Base-by-base conservation (phyloP, 2,329 filamentous ascomycete species). In the Trichoderma brevicompactum region DNA sequence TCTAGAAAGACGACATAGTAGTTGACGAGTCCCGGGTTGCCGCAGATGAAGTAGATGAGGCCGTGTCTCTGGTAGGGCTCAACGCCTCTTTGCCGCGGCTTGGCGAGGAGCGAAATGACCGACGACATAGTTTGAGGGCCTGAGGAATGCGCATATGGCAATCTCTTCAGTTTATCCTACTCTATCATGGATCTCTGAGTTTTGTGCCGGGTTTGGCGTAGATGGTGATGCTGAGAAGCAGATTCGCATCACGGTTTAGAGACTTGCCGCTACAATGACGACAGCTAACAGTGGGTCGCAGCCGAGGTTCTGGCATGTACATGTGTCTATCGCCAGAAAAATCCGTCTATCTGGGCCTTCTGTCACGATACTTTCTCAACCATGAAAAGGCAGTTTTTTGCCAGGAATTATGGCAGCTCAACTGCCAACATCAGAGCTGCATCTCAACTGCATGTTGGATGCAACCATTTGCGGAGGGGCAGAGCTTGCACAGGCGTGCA, bases 1-100 rank as follows among this genome's bases (percentile, higher is more conserved):
- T 79, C 79, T 10, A 93, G 80, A 75, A 92, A 94, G 43, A 85
- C 81, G 65, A 78, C 79, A 76, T 94, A 94, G 81, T 91, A 94
- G 64, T 83, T 85, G 58, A 93, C 84, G 17, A 92, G 80, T 5
- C 91, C 91, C 5, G 91, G 91, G 69, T 94, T 94, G 19, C 91
- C 91, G 34, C 89, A 86, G 46, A 94, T 82, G 76, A 92, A 89
- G 79, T 87, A 92, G 69, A 94, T 79, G 56, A 93, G 83, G 67
- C 77, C 78, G 67, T 72, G 77, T 13, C 68, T 67, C 17, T 66
- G 64, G 53, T 69, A 64, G 8, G 65, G 54, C 12, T n/a, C 44
- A 9, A 43, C 53, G 49, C 40, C 32, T 34, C 59, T 54, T 19
- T 69, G 68, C 32, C 66, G 66, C 55, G 69, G 68, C 28, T 65